phyloP scores from a whole-genome alignment of 352 stramenopile genomes.

The Pythium grandisporangium region DNA sequence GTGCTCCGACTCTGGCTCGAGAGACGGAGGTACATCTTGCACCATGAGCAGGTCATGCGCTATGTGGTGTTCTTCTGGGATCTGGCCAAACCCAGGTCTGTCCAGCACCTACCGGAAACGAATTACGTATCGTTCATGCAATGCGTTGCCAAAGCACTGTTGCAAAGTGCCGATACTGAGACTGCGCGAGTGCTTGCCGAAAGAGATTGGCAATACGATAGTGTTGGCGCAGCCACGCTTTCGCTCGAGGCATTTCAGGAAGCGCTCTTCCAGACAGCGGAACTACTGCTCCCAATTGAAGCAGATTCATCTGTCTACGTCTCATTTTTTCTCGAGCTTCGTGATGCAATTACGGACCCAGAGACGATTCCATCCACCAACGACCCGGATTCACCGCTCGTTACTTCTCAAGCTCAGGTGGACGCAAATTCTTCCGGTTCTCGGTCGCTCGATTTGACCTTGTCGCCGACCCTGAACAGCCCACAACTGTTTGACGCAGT shows the following conservation, averaged over 20 bases:
- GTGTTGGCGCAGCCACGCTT: slow-evolving; percentile 19
- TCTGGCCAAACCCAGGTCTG: slow-evolving; percentile 28
- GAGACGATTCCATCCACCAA: too few species aligned
- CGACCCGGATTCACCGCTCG: too few species aligned
- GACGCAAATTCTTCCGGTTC: too few species aligned
- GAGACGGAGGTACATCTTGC: slow-evolving; percentile 25
- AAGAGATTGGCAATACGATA: slow-evolving; percentile 71
- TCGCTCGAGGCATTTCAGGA: slow-evolving; percentile 40
- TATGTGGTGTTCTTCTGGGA: slow-evolving; percentile 45
- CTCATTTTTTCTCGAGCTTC: slow-evolving; percentile 51
- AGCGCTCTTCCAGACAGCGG: slow-evolving; percentile 45
- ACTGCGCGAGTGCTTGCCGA: slow-evolving; percentile 24
- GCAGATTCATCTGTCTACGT: slow-evolving; percentile 27
- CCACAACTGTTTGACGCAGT: slow-evolving; percentile 5
- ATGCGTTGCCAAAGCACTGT: slow-evolving; percentile 40
- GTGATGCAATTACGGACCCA: slow-evolving; percentile 23
- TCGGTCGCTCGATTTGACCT: not conserved
- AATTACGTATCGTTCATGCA: slow-evolving; percentile 59
- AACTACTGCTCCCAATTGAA: slow-evolving; percentile 54
- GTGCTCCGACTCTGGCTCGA: slow-evolving; percentile 43
- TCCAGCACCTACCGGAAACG: slow-evolving; percentile 1
- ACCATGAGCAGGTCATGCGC: slow-evolving; percentile 17
- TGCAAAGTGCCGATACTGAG: slow-evolving; percentile 31
- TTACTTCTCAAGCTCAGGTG: too few species aligned
- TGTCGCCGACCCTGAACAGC: too few species aligned